These are phyloP conservation scores for Funneliformis caledonium DNA, from an alignment of 371 early-diverging fungal genomes.

Conservation along the genomic window DNA sequence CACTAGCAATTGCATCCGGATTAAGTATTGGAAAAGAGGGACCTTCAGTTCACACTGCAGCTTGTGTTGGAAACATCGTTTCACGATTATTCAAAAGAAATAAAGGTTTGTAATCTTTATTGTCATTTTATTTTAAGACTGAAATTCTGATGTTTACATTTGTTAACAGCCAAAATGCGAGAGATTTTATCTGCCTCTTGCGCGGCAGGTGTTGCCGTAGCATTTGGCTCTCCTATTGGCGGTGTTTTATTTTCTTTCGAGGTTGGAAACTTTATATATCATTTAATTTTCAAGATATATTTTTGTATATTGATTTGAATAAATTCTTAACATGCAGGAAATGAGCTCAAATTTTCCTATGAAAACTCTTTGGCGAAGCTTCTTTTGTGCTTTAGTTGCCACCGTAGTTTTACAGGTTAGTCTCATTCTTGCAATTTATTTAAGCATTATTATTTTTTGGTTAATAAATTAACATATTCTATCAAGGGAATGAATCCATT, in stretches of 20 bases:
- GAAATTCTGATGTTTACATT: background rate
- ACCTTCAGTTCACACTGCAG: slow-evolving; percentile 92
- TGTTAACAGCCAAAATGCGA: slow-evolving; percentile 71
- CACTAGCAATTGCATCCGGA: slow-evolving; percentile 87
- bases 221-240: slow-evolving; percentile 96
- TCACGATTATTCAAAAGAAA: slow-evolving; percentile 80
- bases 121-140: background rate
- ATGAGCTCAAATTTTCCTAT: slow-evolving; percentile 93
- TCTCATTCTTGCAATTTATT: background rate
- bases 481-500: slow-evolving; percentile 85
- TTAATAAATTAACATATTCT: background rate
- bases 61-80: slow-evolving; percentile 89
- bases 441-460: background rate
- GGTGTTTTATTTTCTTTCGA: slow-evolving; percentile 97
- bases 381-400: slow-evolving; percentile 92
- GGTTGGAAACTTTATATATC: slow-evolving; percentile 28
- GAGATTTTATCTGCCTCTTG: slow-evolving; percentile 92
- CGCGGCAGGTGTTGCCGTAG: slow-evolving; percentile 94
- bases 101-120: slow-evolving; percentile 61
- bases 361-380: slow-evolving; percentile 94
- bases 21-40: slow-evolving; percentile 95
- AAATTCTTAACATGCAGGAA: slow-evolving; percentile 53
- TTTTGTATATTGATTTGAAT: background rate
- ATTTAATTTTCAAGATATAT: background rate
- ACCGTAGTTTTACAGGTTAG: slow-evolving; percentile 83